Evolutionary conservation across 176 grass and related monocot genomes (phyloP), one percentile per base, ranked within the genome.

Genomic region (Pharus latifolius): DNA sequence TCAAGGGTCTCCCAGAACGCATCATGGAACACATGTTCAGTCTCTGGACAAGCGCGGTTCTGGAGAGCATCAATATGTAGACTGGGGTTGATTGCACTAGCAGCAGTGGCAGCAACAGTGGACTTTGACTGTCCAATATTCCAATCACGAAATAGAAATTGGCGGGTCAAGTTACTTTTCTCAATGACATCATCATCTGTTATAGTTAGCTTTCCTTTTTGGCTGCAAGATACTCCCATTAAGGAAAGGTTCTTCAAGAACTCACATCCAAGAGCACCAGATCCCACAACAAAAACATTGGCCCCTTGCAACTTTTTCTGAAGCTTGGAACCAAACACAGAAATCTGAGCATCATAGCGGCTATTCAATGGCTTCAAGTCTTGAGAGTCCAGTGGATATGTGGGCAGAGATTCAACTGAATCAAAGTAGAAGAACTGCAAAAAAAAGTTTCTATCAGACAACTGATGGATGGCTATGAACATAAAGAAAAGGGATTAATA

Each of bases 231-330:
- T 56, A 92, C 80, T 54, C 89, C 89, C 89, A 92, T 92, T 73
- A 92, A 82, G 60, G 90, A 74, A 60, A 93, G 70, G 58, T 93
- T 93, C 65, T 93, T 93, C 65, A 93, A 82, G 82, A 93, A 93
- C 73, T 93, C 90, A 60, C 90, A 88, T 54, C 90, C 90, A 73
- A 93, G 78, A 83, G 90, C 90, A 63, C 90, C 85, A 72, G 85
- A 82, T 32, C 90, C 90, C 25, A 93, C 85, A 55, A 93, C 51
- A 85, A 93, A 93, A 54, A 88, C 64, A 73, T 83, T 88, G 19
- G 82, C 79, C 56, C 88, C 90, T 67, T 81, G 67, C 49, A 92
- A 55, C 59, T 92, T 92, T 53, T 92, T 88, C 65, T 88, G 90
- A 67, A 92, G 82, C 76, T 88, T 92, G 53, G 75, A 85, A 33